phyloP scores from a whole-genome alignment of 1,284 basidiomycete genomes.

The Rhodotorula sp. region DNA sequence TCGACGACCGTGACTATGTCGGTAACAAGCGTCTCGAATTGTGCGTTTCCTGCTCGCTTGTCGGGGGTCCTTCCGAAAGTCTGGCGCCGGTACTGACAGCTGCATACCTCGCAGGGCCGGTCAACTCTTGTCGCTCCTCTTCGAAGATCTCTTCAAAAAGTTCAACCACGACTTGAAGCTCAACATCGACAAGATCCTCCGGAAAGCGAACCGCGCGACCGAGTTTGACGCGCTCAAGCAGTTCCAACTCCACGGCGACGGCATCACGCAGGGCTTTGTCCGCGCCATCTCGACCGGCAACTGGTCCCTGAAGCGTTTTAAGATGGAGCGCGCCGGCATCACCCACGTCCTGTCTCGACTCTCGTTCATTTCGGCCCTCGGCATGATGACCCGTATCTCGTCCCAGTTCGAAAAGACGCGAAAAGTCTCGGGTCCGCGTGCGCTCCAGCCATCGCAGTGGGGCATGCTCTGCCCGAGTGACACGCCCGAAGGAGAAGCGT shows the following conservation, averaged over 20 bases:
- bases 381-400: slow-evolving; percentile 99
- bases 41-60: slow-evolving; percentile 56
- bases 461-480: slow-evolving; percentile 98
- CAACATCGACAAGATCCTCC: slow-evolving; percentile 95
- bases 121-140: slow-evolving; percentile 89
- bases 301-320: slow-evolving; percentile 99
- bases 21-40: slow-evolving; percentile 98
- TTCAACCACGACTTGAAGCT: slow-evolving; percentile 96
- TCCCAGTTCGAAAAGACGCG: slow-evolving; percentile 99
- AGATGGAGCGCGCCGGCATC: slow-evolving; percentile 98
- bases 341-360: slow-evolving; percentile 96
- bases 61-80: no score
- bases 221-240: slow-evolving; percentile 96
- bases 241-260: slow-evolving; percentile 79
- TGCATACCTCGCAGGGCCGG: slow-evolving; percentile 66
- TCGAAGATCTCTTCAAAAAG: slow-evolving; percentile 98
- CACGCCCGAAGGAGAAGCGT: slow-evolving; percentile 99
- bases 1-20: slow-evolving; percentile 98
- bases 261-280: slow-evolving; percentile 93
- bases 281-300: slow-evolving; percentile 99
- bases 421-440: slow-evolving; percentile 96
- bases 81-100: no score
- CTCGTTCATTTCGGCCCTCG: slow-evolving; percentile 94
- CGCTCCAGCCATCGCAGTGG: slow-evolving; percentile 98
- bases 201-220: slow-evolving; percentile 90